Conservation (phyloP, 2,329 filamentous ascomycete species). For the Talaromyces sp. region DNA sequence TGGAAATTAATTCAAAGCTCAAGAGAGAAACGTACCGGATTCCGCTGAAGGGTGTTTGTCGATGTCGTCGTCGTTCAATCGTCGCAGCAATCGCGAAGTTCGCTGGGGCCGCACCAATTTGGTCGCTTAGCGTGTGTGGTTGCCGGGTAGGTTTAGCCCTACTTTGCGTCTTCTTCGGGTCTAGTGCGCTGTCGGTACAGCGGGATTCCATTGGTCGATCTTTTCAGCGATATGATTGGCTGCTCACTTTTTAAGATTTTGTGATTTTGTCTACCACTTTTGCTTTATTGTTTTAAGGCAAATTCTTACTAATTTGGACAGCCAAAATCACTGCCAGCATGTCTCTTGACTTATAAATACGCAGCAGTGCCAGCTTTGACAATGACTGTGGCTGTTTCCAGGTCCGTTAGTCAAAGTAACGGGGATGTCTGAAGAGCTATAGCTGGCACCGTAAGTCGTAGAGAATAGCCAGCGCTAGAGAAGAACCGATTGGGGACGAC, state of each 20-base stretch:
- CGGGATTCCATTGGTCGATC: neutral
- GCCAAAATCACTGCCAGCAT: too few relatives aligned
- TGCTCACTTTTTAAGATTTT: neutral
- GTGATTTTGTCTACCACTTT: neutral
- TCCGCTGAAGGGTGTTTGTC: conserved; percentile 47
- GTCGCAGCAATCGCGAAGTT: conserved; percentile 18
- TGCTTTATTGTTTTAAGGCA: neutral
- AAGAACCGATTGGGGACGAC: too few relatives aligned
- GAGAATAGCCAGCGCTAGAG: too few relatives aligned
- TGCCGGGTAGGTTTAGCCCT: conserved; percentile 32
- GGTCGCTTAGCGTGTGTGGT: conserved; percentile 44
- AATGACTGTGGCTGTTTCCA: too few relatives aligned
- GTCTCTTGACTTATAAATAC: too few relatives aligned
- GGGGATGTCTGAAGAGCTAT: too few relatives aligned
- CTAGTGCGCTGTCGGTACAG: neutral
- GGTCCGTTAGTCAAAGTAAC: too few relatives aligned
- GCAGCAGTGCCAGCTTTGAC: too few relatives aligned
- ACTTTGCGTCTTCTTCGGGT: conserved; percentile 25
- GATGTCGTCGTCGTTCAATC: conserved; percentile 39
- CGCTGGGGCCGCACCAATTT: conserved; percentile 12
- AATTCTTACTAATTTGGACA: too few relatives aligned
- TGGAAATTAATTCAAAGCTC: too few relatives aligned
- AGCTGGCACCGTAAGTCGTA: too few relatives aligned
- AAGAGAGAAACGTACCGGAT: conserved; percentile 24
- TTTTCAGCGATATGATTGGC: neutral